Base-by-base conservation (phyloP, 257 asterid species). In the Jacaranda copaia region DNA sequence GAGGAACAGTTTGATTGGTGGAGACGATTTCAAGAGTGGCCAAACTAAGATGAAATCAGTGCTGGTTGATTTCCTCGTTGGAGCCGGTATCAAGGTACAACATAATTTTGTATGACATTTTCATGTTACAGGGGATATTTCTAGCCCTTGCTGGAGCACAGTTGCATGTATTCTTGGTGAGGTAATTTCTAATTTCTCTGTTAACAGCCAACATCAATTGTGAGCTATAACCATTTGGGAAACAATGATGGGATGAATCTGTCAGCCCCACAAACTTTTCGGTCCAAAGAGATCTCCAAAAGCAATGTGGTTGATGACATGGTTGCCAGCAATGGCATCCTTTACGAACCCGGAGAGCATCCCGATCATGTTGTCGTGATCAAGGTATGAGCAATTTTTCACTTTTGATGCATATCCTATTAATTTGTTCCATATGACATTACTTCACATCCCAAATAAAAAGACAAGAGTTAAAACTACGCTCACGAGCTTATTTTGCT, bases 21-120 rank as follows among this genome's bases (percentile, higher is more conserved):
- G 99, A 42, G 98, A 96, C 73, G 99, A 96, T 43, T 96, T 96
- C 81, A 96, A 96, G 92, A 96, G 99, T 77, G 99, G 99, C 8
- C 99, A 96, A 72, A 96, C 99, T 15, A 96, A 96, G 87, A 96
- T 96, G 99, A 96, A 96, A 74, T 96, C 99, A 0, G 99, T 91
- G 66, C 93, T 96, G 4, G 99, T 95, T 38, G 99, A 95, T 84
- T 95, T 95, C 87, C 98, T 95, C 12, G 99, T 96, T 66, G 98
- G 99, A 48, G 99, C 99, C 61, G 98, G 99, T 67, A 96, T 93
- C 80, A 96, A 96, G 97, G 99, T 92, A 86, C 13, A 39, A 6
- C 16, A 36, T 6, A n/a, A 16, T 55, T 55, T 3, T 4, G 6
- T 53, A 14, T 53, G 59, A 55, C 61, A 16, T 55, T 55, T 8